Base-by-base conservation (phyloP, 2,329 filamentous ascomycete species). In the Pyricularia sp. region DNA sequence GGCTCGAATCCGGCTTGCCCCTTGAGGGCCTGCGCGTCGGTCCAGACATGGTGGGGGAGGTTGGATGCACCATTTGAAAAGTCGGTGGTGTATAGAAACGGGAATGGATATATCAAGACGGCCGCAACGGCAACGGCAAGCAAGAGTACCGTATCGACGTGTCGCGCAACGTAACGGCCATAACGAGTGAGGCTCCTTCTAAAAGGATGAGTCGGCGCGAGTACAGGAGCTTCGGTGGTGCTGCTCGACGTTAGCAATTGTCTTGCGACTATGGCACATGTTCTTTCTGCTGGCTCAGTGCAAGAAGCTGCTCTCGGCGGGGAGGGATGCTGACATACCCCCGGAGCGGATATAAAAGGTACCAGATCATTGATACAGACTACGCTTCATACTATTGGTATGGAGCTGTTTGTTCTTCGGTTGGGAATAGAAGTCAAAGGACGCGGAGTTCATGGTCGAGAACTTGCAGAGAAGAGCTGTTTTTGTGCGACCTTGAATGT, bases 31-130 rank as follows among this genome's bases (percentile, higher is more conserved):
- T 88, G 86, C 6, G 90, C 90, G 55, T 89, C 89, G 30, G 91
- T 93, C 92, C 92, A 94, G 72, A 92, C 91, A 85, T 94, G 90
- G 74, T 90, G 88, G 33, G 92, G 91, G 9, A 93, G 81, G 71
- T 88, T 90, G 68, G 90, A 90, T 28, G 89, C 86, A 72, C 89
- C 88, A 75, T 88, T 90, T 73, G 87, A 87, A 72, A 90, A 89
- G 77, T 91, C 89, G 75, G 86, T 89, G 1, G 88, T 89, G 77
- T 90, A 90, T 67, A 94, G 85, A 75, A 92, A 93, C 25, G 91
- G 85, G 68, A 92, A 89, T 9, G 91, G 91, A 74, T 92, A 94
- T 70, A 90, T 86, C 68, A 93, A 84, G 68, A 90, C 80, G 64
- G 90, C 86, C 69, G 90, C 90, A 69, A 92, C 84, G 63, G 87